Base-by-base conservation (phyloP, 345 rosid species). In the Angophora floribunda region DNA sequence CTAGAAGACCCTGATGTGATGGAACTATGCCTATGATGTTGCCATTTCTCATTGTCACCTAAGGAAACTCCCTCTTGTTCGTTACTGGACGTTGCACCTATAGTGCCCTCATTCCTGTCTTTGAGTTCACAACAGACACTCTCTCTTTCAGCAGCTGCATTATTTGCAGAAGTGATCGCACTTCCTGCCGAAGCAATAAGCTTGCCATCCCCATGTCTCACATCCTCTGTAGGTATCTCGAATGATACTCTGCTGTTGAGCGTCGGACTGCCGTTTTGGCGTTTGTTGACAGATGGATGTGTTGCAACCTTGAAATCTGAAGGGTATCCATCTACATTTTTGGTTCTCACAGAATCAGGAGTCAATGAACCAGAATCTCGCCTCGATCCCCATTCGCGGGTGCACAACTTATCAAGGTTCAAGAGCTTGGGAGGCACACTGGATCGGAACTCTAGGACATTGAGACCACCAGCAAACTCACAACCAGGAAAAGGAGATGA, bases 401-500 rank as follows among this genome's bases (percentile, higher is more conserved):
- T 57, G 45, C 93, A 88, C 82, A 92, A 91, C 86, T 91, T 94
- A 78, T 92, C 96, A 89, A 95, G 96, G 89, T 91, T 92, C 91
- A 94, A 88, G 87, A 94, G 96, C 91, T 93, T 95, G 55, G 97
- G 96, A 75, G 98, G 97, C 44, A 92, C 94, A 88, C 92, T 91
- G 80, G 91, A 89, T 47, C 87, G 93, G 89, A 97, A 97, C 87
- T 96, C 94, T 50, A 93, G 88, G 93, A 95, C 94, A 86, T 88
- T 91, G 26, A 89, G 88, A 85, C 92, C 92, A 55, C 88, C 90
- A 52, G 91, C 59, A 88, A 92, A 89, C 70, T 95, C 97, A 85
- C 93, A 90, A 52, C 97, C 99, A 17, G 96, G 96, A 65, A 97
- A 96, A 86, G 99, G 99, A 88, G 99, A 97, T 36, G 99, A 93